These are phyloP conservation scores for Trichocomaceae sp. DNA, from an alignment of 2,329 filamentous ascomycete genomes.

Conservation along the genomic window DNA sequence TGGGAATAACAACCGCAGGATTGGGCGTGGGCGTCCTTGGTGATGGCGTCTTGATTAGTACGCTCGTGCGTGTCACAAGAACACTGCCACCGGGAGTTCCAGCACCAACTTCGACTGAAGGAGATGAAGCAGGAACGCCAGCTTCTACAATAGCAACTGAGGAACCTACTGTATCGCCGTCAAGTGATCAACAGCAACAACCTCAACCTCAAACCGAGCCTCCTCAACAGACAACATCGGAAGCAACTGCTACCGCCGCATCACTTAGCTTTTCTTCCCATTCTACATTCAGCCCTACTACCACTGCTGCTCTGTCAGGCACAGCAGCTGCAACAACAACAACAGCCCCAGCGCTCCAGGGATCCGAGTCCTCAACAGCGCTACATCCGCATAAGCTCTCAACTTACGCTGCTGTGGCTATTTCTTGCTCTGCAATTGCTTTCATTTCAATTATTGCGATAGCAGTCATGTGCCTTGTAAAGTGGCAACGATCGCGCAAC, in stretches of 20 bases:
- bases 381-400: background rate
- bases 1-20: background rate
- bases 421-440: background rate
- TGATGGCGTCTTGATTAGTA: constrained; percentile 4
- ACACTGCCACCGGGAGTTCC: constrained; percentile 5
- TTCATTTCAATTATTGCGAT: background rate
- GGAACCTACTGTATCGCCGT: background rate
- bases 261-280: background rate
- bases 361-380: background rate
- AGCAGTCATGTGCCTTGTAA: background rate
- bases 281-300: background rate
- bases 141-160: background rate
- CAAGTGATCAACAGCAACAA: background rate
- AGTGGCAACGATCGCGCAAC: background rate
- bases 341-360: background rate
- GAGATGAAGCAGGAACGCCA: background rate
- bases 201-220: background rate
- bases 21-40: background rate
- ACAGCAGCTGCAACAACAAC: background rate
- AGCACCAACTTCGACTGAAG: background rate
- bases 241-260: background rate
- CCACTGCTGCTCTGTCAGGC: background rate
- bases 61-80: constrained; percentile 7
- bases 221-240: background rate
- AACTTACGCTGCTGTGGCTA: background rate